phyloP scores from a whole-genome alignment of 108 stramenopile species.

The Cylindrotheca fusiformis region DNA sequence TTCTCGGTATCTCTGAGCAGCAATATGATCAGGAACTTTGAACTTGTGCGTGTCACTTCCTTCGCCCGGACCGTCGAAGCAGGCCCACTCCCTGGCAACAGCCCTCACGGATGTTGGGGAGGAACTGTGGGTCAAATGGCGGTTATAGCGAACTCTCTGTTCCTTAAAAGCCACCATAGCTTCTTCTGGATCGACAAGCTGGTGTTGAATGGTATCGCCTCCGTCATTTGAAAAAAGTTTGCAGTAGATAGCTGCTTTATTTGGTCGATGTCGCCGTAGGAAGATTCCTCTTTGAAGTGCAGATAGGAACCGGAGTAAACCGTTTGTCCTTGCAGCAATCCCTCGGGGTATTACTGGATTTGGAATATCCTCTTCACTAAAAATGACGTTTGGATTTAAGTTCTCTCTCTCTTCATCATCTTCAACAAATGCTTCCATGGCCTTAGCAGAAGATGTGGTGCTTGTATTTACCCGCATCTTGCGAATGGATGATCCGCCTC shows the following conservation, averaged over 20 bases:
- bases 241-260: slow-evolving; percentile 60
- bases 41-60: slow-evolving; percentile 31
- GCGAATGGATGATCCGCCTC: slow-evolving; percentile 12
- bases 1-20: slow-evolving; percentile 66
- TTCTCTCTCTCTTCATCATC: slow-evolving; percentile 21
- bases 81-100: slow-evolving; percentile 23
- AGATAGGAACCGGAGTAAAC: slow-evolving; percentile 67
- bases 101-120: slow-evolving; percentile 8
- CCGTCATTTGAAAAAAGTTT: slow-evolving; percentile 69
- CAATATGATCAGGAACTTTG: slow-evolving; percentile 54
- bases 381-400: slow-evolving; percentile 20
- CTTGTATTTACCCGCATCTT: slow-evolving; percentile 8
- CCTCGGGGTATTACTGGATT: slow-evolving; percentile 58
- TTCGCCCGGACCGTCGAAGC: slow-evolving; percentile 29
- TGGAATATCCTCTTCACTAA: slow-evolving; percentile 39
- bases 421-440: slow-evolving; percentile 11
- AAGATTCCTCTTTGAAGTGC: slow-evolving; percentile 83
- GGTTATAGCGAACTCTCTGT: slow-evolving; percentile 73
- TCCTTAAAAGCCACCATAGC: slow-evolving; percentile 76
- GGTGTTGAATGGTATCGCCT: slow-evolving; percentile 77
- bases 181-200: slow-evolving; percentile 58
- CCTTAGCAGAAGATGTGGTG: slow-evolving; percentile 3
- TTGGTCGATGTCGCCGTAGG: slow-evolving; percentile 74
- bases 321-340: slow-evolving; percentile 72
- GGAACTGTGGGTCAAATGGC: slow-evolving; percentile 14